These are phyloP conservation scores for Daucus carota DNA, from an alignment of 129 eudicot species.

Conservation along the genomic window DNA sequence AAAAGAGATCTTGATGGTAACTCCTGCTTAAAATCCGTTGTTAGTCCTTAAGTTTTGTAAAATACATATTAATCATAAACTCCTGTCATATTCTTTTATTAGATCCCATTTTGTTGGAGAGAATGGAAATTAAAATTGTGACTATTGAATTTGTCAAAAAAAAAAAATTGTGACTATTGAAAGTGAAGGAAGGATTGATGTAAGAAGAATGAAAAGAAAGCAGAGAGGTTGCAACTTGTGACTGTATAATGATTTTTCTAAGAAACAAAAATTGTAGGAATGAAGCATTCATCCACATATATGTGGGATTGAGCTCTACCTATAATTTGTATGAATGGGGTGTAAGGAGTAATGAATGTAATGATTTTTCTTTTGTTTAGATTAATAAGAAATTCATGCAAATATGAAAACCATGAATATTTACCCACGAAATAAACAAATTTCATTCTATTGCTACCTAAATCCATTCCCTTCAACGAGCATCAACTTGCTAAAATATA, in stretches of 20 bases:
- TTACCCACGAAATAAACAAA: conserved; percentile 12
- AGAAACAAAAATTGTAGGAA: not conserved
- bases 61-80: not conserved
- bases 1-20: not conserved
- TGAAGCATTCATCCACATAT: not conserved
- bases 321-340: not conserved
- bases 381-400: not conserved
- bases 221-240: not conserved
- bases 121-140: conserved; percentile 18
- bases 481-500: conserved; percentile 6
- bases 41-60: not conserved
- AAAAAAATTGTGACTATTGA: conserved; percentile 9
- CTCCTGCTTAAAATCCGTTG: not conserved
- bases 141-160: conserved; percentile 5
- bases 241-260: not conserved
- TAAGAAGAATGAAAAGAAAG: not conserved
- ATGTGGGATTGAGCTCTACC: not conserved
- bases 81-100: not conserved
- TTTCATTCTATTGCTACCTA: too few relatives aligned
- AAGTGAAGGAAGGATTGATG: not conserved
- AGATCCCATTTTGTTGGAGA: conserved; percentile 28
- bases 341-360: not conserved
- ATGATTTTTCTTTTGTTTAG: not conserved
- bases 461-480: too few relatives aligned
- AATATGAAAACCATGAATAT: not conserved